Evolutionary conservation across 2,329 filamentous ascomycete genomes (phyloP), one percentile per base, ranked within the genome.

Genomic region (Ascochyta rabiei): DNA sequence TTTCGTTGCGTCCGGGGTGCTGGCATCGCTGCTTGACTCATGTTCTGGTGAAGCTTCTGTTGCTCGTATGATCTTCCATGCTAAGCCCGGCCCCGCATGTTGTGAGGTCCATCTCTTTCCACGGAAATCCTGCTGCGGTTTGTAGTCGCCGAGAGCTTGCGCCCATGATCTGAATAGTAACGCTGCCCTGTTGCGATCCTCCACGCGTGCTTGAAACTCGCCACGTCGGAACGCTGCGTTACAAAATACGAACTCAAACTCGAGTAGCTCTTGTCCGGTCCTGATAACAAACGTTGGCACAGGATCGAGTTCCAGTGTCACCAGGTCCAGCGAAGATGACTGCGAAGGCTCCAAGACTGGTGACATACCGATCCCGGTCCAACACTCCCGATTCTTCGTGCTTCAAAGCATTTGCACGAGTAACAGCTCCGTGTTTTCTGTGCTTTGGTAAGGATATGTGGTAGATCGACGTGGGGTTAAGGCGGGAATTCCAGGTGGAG

Each of bases 161-260:
- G 61, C 44, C 69, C 70, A 72, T 4, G 69, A 63, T 37, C 65
- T 59, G 44, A 72, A 73, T 6, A 67, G 57, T 3, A 67, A 52
- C 15, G 64, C 62, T 24, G 49, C 33, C 12, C 57, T 49, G 15
- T 53, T 40, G 6, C 58, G 23, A 8, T 35, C 59, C 9, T 60
- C 10, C 15, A 70, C 43, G 6, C 19, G 16, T 31, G 53, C 35
- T 15, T 39, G 48, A 5, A 68, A 26, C 7, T 21, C 33, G 6
- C 39, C 40, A 26, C 26, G 43, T 8, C 65, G 64, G 10, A 72
- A 69, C 0, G 60, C 53, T 19, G 64, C 59, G 33, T 72, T 73
- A 35, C 57, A 57, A 35, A 63, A 70, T 2, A 63, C 19, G 6
- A 70, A 31, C 0, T 65, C 60, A 18, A 70, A 70, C 0, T 40